Evolutionary conservation across 2,329 filamentous ascomycete species (phyloP).

Genomic region (Chaetomiaceae sp.): DNA sequence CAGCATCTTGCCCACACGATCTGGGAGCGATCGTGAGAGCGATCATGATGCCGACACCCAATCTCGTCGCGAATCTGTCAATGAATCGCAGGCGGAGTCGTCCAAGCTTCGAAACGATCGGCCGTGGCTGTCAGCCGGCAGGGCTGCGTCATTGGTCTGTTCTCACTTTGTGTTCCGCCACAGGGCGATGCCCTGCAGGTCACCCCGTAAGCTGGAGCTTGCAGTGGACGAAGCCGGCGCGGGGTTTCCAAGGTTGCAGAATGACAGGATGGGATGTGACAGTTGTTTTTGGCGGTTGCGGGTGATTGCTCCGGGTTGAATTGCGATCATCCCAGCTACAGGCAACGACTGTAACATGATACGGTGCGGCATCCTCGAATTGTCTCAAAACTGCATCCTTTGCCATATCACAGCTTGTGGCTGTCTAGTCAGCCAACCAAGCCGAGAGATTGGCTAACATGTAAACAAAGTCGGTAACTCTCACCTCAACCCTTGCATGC

Average conservation of each 20-base stretch:
- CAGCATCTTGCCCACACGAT: background rate
- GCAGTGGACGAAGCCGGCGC: background rate
- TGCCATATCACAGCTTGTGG: background rate
- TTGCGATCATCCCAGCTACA: conserved; percentile 5
- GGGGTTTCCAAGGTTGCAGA: background rate
- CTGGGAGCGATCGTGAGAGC: background rate
- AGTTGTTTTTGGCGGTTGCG: too few species aligned
- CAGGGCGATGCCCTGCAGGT: conserved; percentile 1
- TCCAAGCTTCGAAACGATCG: conserved; percentile 4
- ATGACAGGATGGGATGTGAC: background rate
- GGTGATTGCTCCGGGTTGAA: conserved; percentile 2
- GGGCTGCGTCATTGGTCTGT: background rate
- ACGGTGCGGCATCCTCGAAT: too few species aligned
- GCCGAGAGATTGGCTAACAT: background rate
- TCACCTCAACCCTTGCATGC: conserved; percentile 2
- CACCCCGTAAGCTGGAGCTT: background rate
- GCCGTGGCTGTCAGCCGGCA: background rate
- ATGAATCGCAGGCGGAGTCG: background rate
- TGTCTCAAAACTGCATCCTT: background rate
- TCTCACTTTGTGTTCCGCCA: background rate
- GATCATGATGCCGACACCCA: background rate
- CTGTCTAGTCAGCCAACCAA: background rate
- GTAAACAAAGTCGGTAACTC: background rate
- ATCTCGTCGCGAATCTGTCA: background rate
- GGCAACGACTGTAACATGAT: background rate